Conservation (phyloP, 2,329 filamentous ascomycete genomes). For the Pseudocercospora crystallina region DNA sequence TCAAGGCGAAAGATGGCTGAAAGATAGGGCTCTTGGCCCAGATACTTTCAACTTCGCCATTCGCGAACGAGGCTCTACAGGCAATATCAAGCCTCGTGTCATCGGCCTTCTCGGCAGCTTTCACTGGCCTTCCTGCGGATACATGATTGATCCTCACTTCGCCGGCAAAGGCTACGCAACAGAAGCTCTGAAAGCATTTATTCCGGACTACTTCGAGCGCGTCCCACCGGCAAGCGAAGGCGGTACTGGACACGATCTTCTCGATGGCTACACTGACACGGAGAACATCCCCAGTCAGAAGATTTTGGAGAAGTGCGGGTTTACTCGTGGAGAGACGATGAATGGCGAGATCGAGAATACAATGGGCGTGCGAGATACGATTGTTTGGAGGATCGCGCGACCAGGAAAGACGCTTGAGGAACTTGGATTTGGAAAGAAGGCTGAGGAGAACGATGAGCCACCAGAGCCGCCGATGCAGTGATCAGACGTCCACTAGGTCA, state of each 20-base stretch:
- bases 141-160: constrained; percentile 40
- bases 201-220: constrained; percentile 42
- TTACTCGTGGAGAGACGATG: constrained; percentile 44
- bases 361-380: constrained; percentile 37
- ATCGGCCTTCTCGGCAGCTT: constrained; percentile 46
- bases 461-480: constrained; percentile 18
- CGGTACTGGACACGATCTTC: constrained; percentile 35
- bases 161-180: constrained; percentile 44
- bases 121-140: constrained; percentile 44
- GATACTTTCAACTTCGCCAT: constrained; percentile 60
- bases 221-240: constrained; percentile 30
- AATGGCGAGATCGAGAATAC: constrained; percentile 40
- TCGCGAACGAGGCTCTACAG: constrained; percentile 46
- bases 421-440: constrained; percentile 18
- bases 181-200: constrained; percentile 44
- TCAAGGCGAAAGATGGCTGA: constrained; percentile 39
- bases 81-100: constrained; percentile 58
- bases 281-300: constrained; percentile 55
- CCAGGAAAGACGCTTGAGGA: constrained; percentile 28
- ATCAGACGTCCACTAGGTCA: neutral
- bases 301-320: constrained; percentile 59
- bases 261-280: constrained; percentile 49
- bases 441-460: constrained; percentile 8
- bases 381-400: constrained; percentile 36
- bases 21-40: constrained; percentile 35